Percentiles rank a stretch among this genome's conserved stretches.
Evolutionary conservation across 768 basidiomycete genomes (phyloP).

Genomic region (Boletellus ananas): DNA sequence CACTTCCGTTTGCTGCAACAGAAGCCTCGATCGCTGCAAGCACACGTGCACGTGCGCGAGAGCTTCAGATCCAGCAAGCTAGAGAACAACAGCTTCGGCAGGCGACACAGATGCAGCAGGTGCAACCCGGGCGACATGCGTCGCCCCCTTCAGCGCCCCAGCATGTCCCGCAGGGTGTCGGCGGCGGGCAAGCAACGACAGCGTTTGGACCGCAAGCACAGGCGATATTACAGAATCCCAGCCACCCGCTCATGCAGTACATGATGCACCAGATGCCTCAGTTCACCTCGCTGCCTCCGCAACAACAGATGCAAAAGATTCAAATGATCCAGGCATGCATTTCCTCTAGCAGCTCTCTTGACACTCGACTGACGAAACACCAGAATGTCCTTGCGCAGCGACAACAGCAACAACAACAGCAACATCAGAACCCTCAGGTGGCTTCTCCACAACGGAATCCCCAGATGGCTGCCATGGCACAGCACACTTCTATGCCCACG

Average conservation of each 20-base stretch:
- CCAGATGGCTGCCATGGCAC: slow-evolving; percentile 30
- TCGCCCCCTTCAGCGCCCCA: slow-evolving; percentile 35
- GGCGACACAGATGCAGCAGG: slow-evolving; percentile 32
- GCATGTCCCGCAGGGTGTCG: slow-evolving; percentile 17
- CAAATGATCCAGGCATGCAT: slow-evolving; percentile 44
- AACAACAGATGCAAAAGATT: slow-evolving; percentile 60
- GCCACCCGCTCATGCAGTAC: slow-evolving; percentile 56
- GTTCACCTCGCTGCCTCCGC: slow-evolving; percentile 48
- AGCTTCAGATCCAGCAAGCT: slow-evolving; percentile 35
- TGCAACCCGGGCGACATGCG: slow-evolving; percentile 39
- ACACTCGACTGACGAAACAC: slow-evolving; percentile 6
- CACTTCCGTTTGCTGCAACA: slow-evolving; percentile 29
- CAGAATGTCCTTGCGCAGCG: slow-evolving; percentile 23
- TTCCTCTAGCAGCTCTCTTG: slow-evolving; percentile 5
- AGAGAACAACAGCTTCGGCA: slow-evolving; percentile 35
- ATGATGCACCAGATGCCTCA: slow-evolving; percentile 49
- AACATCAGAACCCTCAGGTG: slow-evolving; percentile 27
- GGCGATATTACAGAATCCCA: slow-evolving; percentile 49
- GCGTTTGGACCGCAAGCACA: slow-evolving; percentile 35
- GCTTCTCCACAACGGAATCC: slow-evolving; percentile 24
- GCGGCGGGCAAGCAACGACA: slow-evolving; percentile 16
- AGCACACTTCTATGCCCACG: slow-evolving; percentile 23
- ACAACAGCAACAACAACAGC: slow-evolving; percentile 30
- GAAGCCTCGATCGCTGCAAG: slow-evolving; percentile 35
- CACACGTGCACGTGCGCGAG: slow-evolving; percentile 31